Evolutionary conservation across 1,284 basidiomycete species (phyloP).

Genomic region (Ustilago xerochloae): DNA sequence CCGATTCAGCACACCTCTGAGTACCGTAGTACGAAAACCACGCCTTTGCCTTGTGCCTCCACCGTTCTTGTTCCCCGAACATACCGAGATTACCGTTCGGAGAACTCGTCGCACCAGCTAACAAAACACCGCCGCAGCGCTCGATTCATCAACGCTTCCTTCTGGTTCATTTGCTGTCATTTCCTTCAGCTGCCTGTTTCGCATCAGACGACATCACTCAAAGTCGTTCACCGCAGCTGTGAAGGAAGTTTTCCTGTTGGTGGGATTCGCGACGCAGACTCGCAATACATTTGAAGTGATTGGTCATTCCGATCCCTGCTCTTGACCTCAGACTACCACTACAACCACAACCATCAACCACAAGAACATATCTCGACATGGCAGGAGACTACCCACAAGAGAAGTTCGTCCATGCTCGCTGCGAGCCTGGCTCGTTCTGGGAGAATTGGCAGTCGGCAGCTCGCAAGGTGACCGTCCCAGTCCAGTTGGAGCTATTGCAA

Average conservation of each 20-base stretch:
- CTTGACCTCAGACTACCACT: no score
- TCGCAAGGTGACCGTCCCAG: conserved; percentile 20
- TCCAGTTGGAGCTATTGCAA: conserved; percentile 24
- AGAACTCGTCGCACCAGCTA: neutral
- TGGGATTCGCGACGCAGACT: no score
- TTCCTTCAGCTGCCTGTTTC: no score
- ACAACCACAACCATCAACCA: neutral
- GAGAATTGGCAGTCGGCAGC: conserved; percentile 23
- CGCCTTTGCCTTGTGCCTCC: no score
- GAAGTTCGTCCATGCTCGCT: conserved; percentile 10
- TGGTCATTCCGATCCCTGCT: neutral
- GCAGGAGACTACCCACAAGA: conserved; percentile 26
- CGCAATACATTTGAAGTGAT: neutral
- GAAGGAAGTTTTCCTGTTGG: neutral
- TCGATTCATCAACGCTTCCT: neutral
- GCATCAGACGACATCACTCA: no score
- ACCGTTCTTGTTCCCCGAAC: neutral
- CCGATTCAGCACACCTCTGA: no score
- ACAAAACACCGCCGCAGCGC: neutral
- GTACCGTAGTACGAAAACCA: no score
- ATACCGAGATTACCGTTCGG: neutral
- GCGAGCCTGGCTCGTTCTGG: conserved; percentile 19
- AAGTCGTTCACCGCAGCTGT: no score
- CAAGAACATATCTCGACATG: conserved; percentile 12
- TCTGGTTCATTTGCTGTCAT: neutral